These are phyloP conservation scores for Aegilops sharonensis DNA, from an alignment of 176 grass and related monocot genomes.

Conservation along the genomic window DNA sequence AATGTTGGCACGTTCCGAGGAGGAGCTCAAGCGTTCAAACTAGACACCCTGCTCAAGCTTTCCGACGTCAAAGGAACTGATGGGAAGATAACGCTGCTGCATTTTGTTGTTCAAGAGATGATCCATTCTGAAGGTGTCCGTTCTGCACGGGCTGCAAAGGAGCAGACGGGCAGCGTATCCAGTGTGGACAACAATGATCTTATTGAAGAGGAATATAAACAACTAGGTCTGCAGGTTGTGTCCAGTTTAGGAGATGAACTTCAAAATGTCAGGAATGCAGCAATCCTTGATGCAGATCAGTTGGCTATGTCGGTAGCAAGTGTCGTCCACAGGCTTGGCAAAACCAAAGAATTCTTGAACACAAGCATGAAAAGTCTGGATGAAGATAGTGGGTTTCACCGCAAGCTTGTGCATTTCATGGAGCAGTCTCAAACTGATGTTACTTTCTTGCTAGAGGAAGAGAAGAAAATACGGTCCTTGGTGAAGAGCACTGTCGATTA, in stretches of 20 bases:
- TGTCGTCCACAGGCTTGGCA: conserved; percentile 57
- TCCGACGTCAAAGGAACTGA: conserved; percentile 81
- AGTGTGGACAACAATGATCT: conserved; percentile 30
- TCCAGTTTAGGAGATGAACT: conserved; percentile 69
- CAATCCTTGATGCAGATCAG: conserved; percentile 64
- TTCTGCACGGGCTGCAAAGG: conserved; percentile 45
- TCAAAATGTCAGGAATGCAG: conserved; percentile 74
- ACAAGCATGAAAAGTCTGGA: conserved; percentile 60
- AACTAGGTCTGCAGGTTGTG: conserved; percentile 67
- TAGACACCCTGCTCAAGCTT: conserved; percentile 85
- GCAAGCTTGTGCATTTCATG: conserved; percentile 53
- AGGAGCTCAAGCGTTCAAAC: conserved; percentile 80
- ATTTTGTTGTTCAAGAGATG: conserved; percentile 89
- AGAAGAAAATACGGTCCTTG: conserved; percentile 70
- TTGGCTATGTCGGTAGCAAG: conserved; percentile 55
- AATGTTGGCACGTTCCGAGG: conserved; percentile 88
- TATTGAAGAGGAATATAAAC: conserved; percentile 59
- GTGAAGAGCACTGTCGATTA: conserved; percentile 60
- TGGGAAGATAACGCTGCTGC: conserved; percentile 84
- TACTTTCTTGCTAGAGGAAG: conserved; percentile 55
- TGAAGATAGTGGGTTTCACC: conserved; percentile 76
- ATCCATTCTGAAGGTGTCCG: conserved; percentile 73
- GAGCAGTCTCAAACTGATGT: conserved; percentile 50
- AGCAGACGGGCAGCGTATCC: conserved; percentile 31
- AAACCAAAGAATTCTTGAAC: conserved; percentile 79